A percentile compares a stretch with the other conserved stretches of the same genome.
These are phyloP conservation scores for Luzula sylvatica DNA, from an alignment of 176 grass and related monocot genomes.

Conservation along the genomic window DNA sequence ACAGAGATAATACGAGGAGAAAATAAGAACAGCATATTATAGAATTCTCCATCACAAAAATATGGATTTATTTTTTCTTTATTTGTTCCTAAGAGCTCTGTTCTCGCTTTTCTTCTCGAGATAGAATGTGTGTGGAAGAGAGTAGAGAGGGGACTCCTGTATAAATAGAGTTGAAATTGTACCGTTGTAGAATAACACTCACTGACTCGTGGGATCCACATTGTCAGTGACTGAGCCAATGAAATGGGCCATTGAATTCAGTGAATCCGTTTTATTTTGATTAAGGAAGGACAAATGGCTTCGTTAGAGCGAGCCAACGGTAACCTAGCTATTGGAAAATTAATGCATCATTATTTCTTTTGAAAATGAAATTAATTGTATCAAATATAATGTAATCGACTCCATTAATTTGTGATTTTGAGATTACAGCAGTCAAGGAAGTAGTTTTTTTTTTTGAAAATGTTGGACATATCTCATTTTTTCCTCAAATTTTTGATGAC, in stretches of 20 bases:
- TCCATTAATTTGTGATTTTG: not conserved
- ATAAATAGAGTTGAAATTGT: not conserved
- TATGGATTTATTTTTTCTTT: not conserved
- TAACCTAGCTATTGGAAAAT: not conserved
- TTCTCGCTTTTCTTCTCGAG: not conserved
- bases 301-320: not conserved
- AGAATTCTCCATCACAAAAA: constrained; percentile 4
- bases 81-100: not conserved
- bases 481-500: no score
- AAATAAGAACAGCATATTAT: not conserved
- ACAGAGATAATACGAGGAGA: not conserved
- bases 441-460: no score
- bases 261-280: not conserved
- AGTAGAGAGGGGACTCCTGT: not conserved
- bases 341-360: not conserved
- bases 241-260: not conserved
- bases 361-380: not conserved
- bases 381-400: not conserved
- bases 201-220: not conserved
- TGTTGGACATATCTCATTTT: no score
- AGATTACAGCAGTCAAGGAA: no score
- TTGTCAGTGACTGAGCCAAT: not conserved
- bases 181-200: not conserved
- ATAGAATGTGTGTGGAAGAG: no score
- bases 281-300: not conserved